Percentiles rank a stretch among this genome's conserved stretches.
Conservation (phyloP, 2,329 filamentous ascomycete genomes). For the Aspergillus sojae region DNA sequence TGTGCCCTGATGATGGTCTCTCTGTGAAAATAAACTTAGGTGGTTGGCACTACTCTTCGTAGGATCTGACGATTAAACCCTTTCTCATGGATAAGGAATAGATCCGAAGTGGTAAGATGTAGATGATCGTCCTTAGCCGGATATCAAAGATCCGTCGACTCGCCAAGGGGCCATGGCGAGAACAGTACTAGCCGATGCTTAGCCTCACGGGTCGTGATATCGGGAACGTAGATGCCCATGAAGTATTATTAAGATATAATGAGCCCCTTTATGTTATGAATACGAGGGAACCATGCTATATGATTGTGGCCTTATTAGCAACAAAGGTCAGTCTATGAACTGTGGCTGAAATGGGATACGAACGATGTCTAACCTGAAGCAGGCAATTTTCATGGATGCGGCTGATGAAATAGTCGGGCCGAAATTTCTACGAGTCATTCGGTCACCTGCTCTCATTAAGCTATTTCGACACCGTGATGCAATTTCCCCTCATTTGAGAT, state of each 20-base stretch:
- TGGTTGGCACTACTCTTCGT: neutral
- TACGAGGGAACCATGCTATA: neutral
- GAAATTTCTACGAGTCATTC: neutral
- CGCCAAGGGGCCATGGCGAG: neutral
- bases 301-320: neutral
- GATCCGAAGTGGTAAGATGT: neutral
- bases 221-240: neutral
- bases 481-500: neutral
- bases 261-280: neutral
- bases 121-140: neutral
- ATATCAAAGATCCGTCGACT: neutral
- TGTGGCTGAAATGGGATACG: neutral
- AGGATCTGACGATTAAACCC: neutral
- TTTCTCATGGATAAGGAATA: neutral
- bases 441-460: neutral
- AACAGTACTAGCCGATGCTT: conserved; percentile 1
- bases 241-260: neutral
- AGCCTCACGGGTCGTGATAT: neutral
- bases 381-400: neutral
- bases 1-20: neutral
- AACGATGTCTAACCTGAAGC: neutral
- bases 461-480: neutral
- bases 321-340: neutral
- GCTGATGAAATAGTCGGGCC: neutral
- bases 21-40: neutral